Percentiles rank a stretch among this genome's conserved stretches.
Evolutionary conservation across 805 yeast genomes (phyloP).

Genomic region (Saturnispora besseyi): DNA sequence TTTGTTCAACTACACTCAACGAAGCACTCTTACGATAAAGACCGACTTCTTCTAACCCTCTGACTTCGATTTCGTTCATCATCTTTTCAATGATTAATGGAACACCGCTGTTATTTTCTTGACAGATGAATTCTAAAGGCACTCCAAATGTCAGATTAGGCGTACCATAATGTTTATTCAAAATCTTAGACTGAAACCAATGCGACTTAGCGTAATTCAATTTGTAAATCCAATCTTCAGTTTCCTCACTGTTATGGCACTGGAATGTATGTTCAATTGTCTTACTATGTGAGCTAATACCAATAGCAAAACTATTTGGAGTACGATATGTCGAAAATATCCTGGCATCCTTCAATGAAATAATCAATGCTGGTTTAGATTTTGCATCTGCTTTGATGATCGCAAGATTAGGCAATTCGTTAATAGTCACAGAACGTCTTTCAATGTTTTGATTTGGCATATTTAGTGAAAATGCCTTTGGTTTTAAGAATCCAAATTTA

Average conservation of each 20-base stretch:
- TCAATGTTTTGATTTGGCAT: conserved; percentile 18
- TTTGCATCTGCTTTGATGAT: conserved; percentile 30
- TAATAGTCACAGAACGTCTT: conserved; percentile 32
- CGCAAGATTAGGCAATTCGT: conserved; percentile 42
- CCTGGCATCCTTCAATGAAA: conserved; percentile 38
- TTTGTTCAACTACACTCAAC: conserved; percentile 35
- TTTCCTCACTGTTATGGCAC: conserved; percentile 49
- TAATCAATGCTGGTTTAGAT: conserved; percentile 39
- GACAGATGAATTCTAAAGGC: conserved; percentile 69
- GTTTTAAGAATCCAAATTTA: conserved; percentile 26
- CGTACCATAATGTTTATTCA: conserved; percentile 18
- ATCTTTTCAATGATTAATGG: conserved; percentile 63
- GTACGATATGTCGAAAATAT: conserved; percentile 45
- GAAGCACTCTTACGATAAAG: conserved; percentile 66
- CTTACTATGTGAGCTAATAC: conserved; percentile 14
- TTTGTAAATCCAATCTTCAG: conserved; percentile 63
- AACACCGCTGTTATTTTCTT: conserved; percentile 49
- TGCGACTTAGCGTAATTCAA: conserved; percentile 41
- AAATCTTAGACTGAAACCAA: conserved; percentile 41
- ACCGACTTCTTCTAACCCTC: conserved; percentile 88
- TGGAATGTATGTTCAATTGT: conserved; percentile 52
- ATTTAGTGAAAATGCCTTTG: conserved; percentile 53
- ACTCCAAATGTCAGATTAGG: conserved; percentile 62
- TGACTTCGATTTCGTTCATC: conserved; percentile 68
- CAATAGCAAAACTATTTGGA: conserved; percentile 42